Conservation (phyloP, 2,329 filamentous ascomycete genomes). For the Bisporella sp. region DNA sequence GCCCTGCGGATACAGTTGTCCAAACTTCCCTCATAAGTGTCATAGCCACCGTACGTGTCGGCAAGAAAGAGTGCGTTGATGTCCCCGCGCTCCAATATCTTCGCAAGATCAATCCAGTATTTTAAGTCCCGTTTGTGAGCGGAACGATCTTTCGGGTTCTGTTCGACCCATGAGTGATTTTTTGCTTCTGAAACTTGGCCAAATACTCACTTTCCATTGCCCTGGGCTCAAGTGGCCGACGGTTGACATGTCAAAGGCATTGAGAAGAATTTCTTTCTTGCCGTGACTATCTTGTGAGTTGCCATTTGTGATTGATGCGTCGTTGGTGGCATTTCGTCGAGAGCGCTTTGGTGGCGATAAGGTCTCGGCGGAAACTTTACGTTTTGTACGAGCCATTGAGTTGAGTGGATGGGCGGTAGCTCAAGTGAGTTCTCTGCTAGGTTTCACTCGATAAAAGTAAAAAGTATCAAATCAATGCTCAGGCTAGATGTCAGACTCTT, state of each 20-base stretch:
- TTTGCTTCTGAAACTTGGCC: not conserved
- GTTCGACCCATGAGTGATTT: not conserved
- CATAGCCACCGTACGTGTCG: slow-evolving; percentile 52
- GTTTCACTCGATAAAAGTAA: too few species aligned
- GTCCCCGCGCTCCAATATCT: slow-evolving; percentile 52
- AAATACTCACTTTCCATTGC: slow-evolving; percentile 53
- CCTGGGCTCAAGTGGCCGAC: slow-evolving; percentile 58
- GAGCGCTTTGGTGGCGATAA: not conserved
- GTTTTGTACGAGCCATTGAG: too few species aligned
- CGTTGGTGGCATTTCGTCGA: too few species aligned
- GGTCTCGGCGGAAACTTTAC: not conserved
- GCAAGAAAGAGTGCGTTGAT: slow-evolving; percentile 61
- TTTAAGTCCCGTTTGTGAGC: slow-evolving; percentile 49
- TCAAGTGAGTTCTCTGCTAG: too few species aligned
- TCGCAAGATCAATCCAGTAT: slow-evolving; percentile 59
- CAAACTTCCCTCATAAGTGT: slow-evolving; percentile 54
- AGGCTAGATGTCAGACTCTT: too few species aligned
- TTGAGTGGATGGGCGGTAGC: too few species aligned
- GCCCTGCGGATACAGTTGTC: slow-evolving; percentile 54
- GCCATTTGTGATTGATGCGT: too few species aligned
- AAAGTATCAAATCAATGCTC: too few species aligned
- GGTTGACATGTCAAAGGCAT: slow-evolving; percentile 61
- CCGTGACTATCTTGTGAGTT: not conserved
- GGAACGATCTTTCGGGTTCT: slow-evolving; percentile 55
- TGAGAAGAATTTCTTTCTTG: slow-evolving; percentile 52